Evolutionary conservation across 1,284 basidiomycete genomes (phyloP), one percentile per base, ranked within the genome.

Genomic region (Trametes sp.): DNA sequence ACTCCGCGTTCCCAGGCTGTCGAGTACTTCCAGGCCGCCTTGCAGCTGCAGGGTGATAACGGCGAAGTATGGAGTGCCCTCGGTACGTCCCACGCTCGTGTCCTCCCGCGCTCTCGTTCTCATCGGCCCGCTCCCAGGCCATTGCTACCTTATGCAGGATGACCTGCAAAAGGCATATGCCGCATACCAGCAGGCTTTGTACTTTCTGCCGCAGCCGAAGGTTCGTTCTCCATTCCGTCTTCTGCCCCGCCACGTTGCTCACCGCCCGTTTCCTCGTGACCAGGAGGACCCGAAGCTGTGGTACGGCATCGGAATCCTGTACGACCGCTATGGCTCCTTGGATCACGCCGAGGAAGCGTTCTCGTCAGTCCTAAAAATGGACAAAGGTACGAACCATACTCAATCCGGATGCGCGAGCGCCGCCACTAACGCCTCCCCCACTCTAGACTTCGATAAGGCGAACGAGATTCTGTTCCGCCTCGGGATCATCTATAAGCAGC

Each of bases 301-400:
- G 98, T 99, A 98, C 76, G 97, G 98, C 50, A 99, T 99, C 73
- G 98, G 98, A 42, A 98, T 99, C 55, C 87, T 99, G 28, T 99
- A 99, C 74, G 98, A 99, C 80, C 90, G 97, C 21, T 99, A 99
- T 75, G 97, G 98, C 28, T 98, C 95, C 53, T 85, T 99, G 72
- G 96, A 99, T 78, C 97, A 98, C 72, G 98, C 97, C 65, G 97
- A 99, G 77, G 98, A 98, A 76, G 97, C 98, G 0, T 99, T 99
- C 73, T 91, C 95, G 0, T 97, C 94, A 33, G 97, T 99, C 24
- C 88, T 99, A 38, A 85, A 93, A 67, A 98, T 98, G 95, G 96
- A 98, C 78, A 94, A 95, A 76, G 92, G 95, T 96, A 63, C 72
- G 76, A 67, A 48, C 65, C 59, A 36, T 1, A 31, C 59, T 65